Base-by-base conservation (phyloP, 441 rosid species). In the Arabidopsis lyrata region DNA sequence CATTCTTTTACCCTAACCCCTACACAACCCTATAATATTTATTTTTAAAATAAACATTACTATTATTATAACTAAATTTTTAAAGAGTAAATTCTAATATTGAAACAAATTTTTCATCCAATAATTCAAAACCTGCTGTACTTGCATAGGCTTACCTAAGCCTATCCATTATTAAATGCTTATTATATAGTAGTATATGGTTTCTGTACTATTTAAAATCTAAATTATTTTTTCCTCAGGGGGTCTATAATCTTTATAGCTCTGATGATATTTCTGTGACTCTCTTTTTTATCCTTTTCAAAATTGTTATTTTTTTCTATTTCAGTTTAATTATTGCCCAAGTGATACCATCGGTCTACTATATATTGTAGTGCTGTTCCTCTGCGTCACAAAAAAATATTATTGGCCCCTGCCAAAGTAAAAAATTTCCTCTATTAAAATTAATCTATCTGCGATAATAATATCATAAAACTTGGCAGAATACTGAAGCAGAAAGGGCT, bases 81-180 rank as follows among this genome's bases (percentile, higher is more conserved):
- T 29, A 29, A 29, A 29, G 4, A 29, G 4, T 29, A 42, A 60
- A 32, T 34, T 18, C 7, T 35, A 8, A 8, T 1, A 16, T 55
- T 56, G 42, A 49, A 48, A 53, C 55, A 68, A 62, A 24, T 69
- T 47, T 15, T 63, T 76, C 80, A 58, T 58, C 80, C 80, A 77
- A 77, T 77, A 77, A 77, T 70, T 57, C 63, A 65, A 69, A 64
- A 57, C 63, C 80, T 77, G 76, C 44, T 70, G 80, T 70, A 41
- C 80, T 65, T 65, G 34, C 42, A 57, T 77, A 77, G 80, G 72
- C 76, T 77, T 62, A 69, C 31, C 38, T 77, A 77, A 77, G 80
- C 76, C 80, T 77, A 77, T 69, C 31, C 70, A 57, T 70, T 76
- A 70, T 50, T 70, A 64, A 56, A 68, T 16, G 22, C 54, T 69